Conservation (phyloP, 768 basidiomycete genomes). For the Russula ochroleuca region DNA sequence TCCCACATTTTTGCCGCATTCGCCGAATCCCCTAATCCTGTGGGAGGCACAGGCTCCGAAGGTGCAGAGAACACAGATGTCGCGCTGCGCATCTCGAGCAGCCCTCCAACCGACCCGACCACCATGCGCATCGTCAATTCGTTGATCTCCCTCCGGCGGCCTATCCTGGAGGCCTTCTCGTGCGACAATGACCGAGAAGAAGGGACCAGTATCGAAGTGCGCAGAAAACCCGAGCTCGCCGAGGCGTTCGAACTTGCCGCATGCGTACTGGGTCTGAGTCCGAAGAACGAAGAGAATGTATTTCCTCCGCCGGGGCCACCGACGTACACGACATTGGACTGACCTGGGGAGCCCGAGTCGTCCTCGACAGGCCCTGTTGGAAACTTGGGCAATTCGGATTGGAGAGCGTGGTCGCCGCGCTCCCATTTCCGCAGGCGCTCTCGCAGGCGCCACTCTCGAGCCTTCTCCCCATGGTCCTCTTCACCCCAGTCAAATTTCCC, state of each 20-base stretch:
- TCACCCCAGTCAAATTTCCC: constrained; percentile 58
- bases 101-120: constrained; percentile 68
- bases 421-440: constrained; percentile 75
- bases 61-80: constrained; percentile 23
- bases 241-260: constrained; percentile 20
- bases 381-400: constrained; percentile 60
- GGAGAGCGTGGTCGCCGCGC: constrained; percentile 51
- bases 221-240: constrained; percentile 49
- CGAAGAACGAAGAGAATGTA: constrained; percentile 35
- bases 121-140: constrained; percentile 82
- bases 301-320: constrained; percentile 41
- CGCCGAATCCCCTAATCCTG: constrained; percentile 27
- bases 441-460: constrained; percentile 67
- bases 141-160: constrained; percentile 69
- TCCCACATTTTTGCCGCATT: constrained; percentile 43
- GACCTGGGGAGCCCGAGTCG: constrained; percentile 28
- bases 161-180: constrained; percentile 56
- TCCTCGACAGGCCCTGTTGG: constrained; percentile 39
- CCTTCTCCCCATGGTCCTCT: constrained; percentile 58
- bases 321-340: constrained; percentile 48
- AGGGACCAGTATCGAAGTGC: constrained; percentile 68
- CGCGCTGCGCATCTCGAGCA: constrained; percentile 43
- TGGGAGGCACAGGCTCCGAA: background rate
- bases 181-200: constrained; percentile 46
- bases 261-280: constrained; percentile 27